Conservation (phyloP, 177 flowering plant species). For the Vitis hybrid region DNA sequence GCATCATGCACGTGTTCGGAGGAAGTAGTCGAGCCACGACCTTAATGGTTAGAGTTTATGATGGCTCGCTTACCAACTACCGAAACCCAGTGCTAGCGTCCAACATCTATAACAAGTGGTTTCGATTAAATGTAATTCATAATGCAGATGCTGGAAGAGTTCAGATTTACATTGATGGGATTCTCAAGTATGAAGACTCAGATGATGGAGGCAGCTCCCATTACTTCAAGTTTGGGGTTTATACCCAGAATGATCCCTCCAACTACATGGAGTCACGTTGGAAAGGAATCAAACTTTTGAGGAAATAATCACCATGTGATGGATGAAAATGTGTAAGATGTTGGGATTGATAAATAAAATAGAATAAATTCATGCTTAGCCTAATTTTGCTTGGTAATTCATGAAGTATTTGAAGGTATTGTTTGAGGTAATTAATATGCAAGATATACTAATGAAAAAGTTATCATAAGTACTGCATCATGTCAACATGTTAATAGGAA, state of each 20-base stretch:
- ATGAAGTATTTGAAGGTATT: no score
- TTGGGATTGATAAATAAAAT: no score
- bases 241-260: slow-evolving; percentile 10
- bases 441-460: no score
- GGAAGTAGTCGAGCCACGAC: slow-evolving; percentile 16
- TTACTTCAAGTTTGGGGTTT: slow-evolving; percentile 23
- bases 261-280: slow-evolving; percentile 13
- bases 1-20: slow-evolving; percentile 22
- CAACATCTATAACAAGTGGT: slow-evolving; percentile 19
- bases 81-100: background rate
- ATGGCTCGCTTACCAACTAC: slow-evolving; percentile 11
- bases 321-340: no score
- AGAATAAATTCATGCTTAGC: no score
- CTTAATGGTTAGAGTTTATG: slow-evolving; percentile 14
- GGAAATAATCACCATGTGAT: background rate
- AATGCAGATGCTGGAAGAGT: slow-evolving; percentile 5
- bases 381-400: no score
- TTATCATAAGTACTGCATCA: no score
- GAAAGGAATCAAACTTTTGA: slow-evolving; percentile 11
- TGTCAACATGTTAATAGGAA: no score
- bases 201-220: slow-evolving; percentile 5
- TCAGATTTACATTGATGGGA: slow-evolving; percentile 8
- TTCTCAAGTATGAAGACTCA: background rate
- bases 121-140: slow-evolving; percentile 17
- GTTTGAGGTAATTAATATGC: no score